phyloP scores from a whole-genome alignment of 495 filamentous ascomycete species.

The Penicillium bialowiezense region DNA sequence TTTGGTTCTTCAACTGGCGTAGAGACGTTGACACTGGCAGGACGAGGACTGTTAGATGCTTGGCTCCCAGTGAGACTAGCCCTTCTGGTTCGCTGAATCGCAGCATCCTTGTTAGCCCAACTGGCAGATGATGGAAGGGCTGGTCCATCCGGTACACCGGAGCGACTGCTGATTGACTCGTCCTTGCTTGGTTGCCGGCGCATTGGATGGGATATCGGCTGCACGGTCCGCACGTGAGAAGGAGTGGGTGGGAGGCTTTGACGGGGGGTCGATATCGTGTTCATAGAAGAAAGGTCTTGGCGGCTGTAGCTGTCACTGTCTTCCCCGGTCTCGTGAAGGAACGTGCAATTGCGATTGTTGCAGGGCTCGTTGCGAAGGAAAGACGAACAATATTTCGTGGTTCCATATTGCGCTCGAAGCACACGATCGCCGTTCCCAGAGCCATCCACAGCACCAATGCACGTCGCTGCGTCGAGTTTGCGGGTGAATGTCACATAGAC shows the following conservation, averaged over 20 bases:
- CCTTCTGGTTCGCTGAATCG: conserved; percentile 63
- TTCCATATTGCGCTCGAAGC: conserved; percentile 90
- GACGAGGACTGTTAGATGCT: conserved; percentile 76
- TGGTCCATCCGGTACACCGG: conserved; percentile 64
- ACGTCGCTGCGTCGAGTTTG: conserved; percentile 80
- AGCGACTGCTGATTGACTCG: conserved; percentile 56
- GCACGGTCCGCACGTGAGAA: conserved; percentile 31
- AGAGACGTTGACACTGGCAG: conserved; percentile 57
- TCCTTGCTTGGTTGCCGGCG: conserved; percentile 73
- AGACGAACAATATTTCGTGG: conserved; percentile 98
- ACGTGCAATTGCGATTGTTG: conserved; percentile 93
- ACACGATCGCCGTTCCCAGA: conserved; percentile 86
- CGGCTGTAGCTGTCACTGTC: conserved; percentile 95
- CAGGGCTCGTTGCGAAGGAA: conserved; percentile 92
- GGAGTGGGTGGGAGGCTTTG: conserved; percentile 29
- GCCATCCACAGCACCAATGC: conserved; percentile 88
- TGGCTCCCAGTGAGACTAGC: conserved; percentile 76
- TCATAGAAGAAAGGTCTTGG: conserved; percentile 95
- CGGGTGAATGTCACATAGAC: conserved; percentile 95
- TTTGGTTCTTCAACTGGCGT: conserved; percentile 42
- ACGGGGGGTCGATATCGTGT: conserved; percentile 77
- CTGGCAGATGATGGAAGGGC: conserved; percentile 89
- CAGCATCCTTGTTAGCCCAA: conserved; percentile 80
- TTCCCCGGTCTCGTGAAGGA: conserved; percentile 94
- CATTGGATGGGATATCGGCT: conserved; percentile 66